These are phyloP conservation scores for Sugiyamaella marilandica DNA, from an alignment of 805 yeast species.

Conservation along the genomic window DNA sequence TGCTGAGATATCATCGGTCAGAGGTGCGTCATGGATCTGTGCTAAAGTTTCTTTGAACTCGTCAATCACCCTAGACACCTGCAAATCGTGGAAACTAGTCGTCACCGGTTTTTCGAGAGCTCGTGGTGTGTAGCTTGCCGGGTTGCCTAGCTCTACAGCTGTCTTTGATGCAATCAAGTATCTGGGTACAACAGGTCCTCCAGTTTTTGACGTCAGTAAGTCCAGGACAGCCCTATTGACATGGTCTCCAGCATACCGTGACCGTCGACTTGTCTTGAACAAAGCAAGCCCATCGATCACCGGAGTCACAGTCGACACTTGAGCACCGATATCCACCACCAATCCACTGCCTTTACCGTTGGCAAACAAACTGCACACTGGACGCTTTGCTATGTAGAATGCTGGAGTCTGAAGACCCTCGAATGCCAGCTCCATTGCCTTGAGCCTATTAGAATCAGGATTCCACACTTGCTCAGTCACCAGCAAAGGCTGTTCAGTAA, in stretches of 20 bases:
- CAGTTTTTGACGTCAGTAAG: slow-evolving; percentile 32
- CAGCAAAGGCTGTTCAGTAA: slow-evolving; percentile 67
- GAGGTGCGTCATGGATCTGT: slow-evolving; percentile 39
- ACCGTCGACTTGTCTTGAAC: slow-evolving; percentile 47
- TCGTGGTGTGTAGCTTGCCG: slow-evolving; percentile 32
- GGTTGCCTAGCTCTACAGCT: slow-evolving; percentile 29
- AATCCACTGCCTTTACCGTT: slow-evolving; percentile 55
- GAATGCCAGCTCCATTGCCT: slow-evolving; percentile 64
- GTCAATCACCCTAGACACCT: slow-evolving; percentile 42
- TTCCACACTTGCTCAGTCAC: slow-evolving; percentile 90
- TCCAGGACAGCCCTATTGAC: slow-evolving; percentile 51
- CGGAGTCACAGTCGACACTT: slow-evolving; percentile 55
- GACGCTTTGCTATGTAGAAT: slow-evolving; percentile 70
- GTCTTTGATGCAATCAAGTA: slow-evolving; percentile 49
- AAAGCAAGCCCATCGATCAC: slow-evolving; percentile 35
- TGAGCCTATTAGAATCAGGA: slow-evolving; percentile 56
- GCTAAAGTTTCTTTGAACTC: slow-evolving; percentile 45
- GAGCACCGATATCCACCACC: slow-evolving; percentile 74
- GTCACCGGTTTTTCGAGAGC: slow-evolving; percentile 35
- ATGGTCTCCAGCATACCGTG: slow-evolving; percentile 69
- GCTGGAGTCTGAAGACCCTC: slow-evolving; percentile 75
- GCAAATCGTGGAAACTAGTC: slow-evolving; percentile 50
- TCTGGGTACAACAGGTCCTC: slow-evolving; percentile 39
- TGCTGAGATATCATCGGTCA: slow-evolving; percentile 31
- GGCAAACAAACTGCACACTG: slow-evolving; percentile 91